Percentiles rank a stretch among this genome's conserved stretches.
phyloP scores from a whole-genome alignment of 164 flowering plant genomes.

The Macadamia integrifolia region DNA sequence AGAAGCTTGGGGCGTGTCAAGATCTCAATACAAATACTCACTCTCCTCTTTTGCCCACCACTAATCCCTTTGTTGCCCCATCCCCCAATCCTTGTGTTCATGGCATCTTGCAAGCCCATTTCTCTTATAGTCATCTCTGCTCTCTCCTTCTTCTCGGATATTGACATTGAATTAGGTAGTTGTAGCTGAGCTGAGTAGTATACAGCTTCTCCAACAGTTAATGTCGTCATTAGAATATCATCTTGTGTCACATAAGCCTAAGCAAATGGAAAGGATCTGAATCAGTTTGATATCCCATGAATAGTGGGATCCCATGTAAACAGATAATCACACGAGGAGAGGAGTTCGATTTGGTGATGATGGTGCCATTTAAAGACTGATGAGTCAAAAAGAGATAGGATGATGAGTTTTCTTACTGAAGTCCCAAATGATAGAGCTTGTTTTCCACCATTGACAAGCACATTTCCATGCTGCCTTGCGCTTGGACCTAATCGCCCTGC shows the following conservation, averaged over 20 bases:
- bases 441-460: conserved; percentile 56
- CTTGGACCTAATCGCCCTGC: conserved; percentile 55
- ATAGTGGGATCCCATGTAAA: too few relatives aligned
- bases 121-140: conserved; percentile 50
- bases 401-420: conserved; percentile 26
- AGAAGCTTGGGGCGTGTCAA: conserved; percentile 49
- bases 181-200: conserved; percentile 64
- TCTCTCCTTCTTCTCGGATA: conserved; percentile 30
- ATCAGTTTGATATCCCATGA: too few relatives aligned
- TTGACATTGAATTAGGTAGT: conserved; percentile 45
- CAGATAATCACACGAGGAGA: too few relatives aligned
- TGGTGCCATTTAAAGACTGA: too few relatives aligned
- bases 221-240: conserved; percentile 39
- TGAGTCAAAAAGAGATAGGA: too few relatives aligned
- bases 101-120: conserved; percentile 55
- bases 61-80: conserved; percentile 52
- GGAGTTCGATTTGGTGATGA: too few relatives aligned
- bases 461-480: conserved; percentile 43
- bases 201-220: conserved; percentile 54
- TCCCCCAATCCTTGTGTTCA: conserved; percentile 55
- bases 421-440: conserved; percentile 58
- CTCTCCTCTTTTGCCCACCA: conserved; percentile 57
- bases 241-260: conserved; percentile 71
- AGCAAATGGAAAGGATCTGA: neutral
- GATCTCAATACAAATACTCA: conserved; percentile 56